Percentiles rank a stretch among this genome's conserved stretches.
Evolutionary conservation across 2,329 filamentous ascomycete species (phyloP).

Genomic region (Cryphonectria naterciae): DNA sequence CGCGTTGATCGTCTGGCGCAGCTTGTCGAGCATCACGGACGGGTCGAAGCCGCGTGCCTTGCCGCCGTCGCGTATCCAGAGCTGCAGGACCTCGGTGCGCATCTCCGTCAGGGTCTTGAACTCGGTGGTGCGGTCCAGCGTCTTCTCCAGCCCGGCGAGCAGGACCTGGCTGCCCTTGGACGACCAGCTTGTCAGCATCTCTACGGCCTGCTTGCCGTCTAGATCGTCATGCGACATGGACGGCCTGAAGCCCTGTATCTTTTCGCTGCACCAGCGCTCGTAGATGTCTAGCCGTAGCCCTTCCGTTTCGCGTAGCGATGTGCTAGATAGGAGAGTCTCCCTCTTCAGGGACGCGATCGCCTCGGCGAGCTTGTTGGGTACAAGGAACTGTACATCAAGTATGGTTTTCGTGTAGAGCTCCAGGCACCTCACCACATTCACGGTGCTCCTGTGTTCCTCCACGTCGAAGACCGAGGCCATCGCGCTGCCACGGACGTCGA

Average conservation of each 20-base stretch:
- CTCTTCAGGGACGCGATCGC: conserved; percentile 71
- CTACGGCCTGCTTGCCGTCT: conserved; percentile 61
- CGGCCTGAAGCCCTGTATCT: conserved; percentile 83
- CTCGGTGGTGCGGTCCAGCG: conserved; percentile 63
- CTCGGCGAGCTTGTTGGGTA: conserved; percentile 73
- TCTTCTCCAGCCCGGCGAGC: conserved; percentile 63
- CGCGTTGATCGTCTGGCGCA: conserved; percentile 71
- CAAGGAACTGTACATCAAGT: conserved; percentile 74
- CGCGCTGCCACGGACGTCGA: conserved; percentile 71
- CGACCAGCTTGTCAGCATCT: conserved; percentile 68
- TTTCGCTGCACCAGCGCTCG: conserved; percentile 78
- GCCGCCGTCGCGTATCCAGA: conserved; percentile 74
- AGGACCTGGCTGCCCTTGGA: conserved; percentile 62
- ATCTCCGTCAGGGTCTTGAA: conserved; percentile 72
- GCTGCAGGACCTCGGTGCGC: conserved; percentile 70
- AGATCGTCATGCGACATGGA: conserved; percentile 84
- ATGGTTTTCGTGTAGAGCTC: conserved; percentile 77
- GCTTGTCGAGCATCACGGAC: conserved; percentile 67
- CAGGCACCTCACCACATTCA: conserved; percentile 66
- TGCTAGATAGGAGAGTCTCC: conserved; percentile 72
- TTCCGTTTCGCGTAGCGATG: conserved; percentile 66
- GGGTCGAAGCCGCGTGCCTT: conserved; percentile 69
- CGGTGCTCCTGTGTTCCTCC: conserved; percentile 45
- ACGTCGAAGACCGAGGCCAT: conserved; percentile 65
- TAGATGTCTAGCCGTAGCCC: conserved; percentile 78